Evolutionary conservation across 2,329 filamentous ascomycete species (phyloP).

Genomic region (Proliferodiscus dingleyae): DNA sequence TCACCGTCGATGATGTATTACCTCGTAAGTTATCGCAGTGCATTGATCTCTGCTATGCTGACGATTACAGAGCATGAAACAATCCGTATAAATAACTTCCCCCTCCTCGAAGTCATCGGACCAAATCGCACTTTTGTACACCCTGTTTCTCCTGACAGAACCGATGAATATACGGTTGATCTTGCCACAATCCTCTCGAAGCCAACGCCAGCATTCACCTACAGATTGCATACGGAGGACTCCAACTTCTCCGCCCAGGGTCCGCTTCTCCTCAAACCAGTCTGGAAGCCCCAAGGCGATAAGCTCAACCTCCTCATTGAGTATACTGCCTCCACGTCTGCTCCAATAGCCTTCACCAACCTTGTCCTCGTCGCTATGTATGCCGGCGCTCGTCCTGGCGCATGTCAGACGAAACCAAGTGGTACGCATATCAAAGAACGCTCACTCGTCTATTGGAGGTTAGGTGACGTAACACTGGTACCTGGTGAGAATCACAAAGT

Average conservation of each 20-base stretch:
- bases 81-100: slow-evolving; percentile 63
- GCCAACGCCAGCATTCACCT: slow-evolving; percentile 83
- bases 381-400: slow-evolving; percentile 58
- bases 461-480: slow-evolving; percentile 65
- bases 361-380: slow-evolving; percentile 69
- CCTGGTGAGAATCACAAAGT: slow-evolving; percentile 64
- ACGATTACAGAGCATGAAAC: slow-evolving; percentile 9
- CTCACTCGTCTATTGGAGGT: slow-evolving; percentile 73
- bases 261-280: slow-evolving; percentile 56
- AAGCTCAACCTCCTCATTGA: slow-evolving; percentile 83
- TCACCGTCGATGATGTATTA: slow-evolving; percentile 34
- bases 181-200: slow-evolving; percentile 62
- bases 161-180: slow-evolving; percentile 77
- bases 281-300: slow-evolving; percentile 77
- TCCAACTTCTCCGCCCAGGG: slow-evolving; percentile 48
- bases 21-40: slow-evolving; percentile 38
- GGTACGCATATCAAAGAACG: slow-evolving; percentile 77
- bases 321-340: slow-evolving; percentile 52
- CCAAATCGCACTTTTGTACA: slow-evolving; percentile 89
- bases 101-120: slow-evolving; percentile 83
- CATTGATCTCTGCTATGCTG: background rate
- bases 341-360: slow-evolving; percentile 63
- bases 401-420: slow-evolving; percentile 71
- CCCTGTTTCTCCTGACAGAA: slow-evolving; percentile 56
- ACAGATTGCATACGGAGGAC: slow-evolving; percentile 73